Evolutionary conservation across 2,329 filamentous ascomycete species (phyloP).

Genomic region (Calonectria hongkongensis): DNA sequence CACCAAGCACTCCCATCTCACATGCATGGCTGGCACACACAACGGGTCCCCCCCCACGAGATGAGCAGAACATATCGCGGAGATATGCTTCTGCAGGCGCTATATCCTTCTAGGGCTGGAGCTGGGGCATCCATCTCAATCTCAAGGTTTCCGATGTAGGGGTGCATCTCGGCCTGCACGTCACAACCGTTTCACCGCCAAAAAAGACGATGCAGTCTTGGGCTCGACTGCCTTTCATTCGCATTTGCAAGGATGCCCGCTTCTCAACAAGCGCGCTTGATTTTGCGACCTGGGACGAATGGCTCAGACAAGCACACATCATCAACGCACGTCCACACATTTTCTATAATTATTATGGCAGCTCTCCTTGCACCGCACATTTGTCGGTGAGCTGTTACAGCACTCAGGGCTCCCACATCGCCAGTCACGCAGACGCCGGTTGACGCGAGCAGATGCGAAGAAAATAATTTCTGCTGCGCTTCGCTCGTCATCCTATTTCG

Average conservation of each 20-base stretch:
- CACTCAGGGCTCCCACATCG: neutral
- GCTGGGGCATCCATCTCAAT: neutral
- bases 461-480: neutral
- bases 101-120: constrained; percentile 11
- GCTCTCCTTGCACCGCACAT: neutral
- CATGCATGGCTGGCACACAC: constrained; percentile 3
- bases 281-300: constrained; percentile 34
- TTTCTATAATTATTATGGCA: constrained; percentile 1
- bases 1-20: neutral
- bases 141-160: neutral
- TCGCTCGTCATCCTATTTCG: neutral
- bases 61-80: constrained; percentile 12
- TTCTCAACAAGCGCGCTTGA: constrained; percentile 43
- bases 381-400: neutral
- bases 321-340: constrained; percentile 15
- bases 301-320: constrained; percentile 31
- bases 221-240: constrained; percentile 22
- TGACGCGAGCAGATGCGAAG: constrained; percentile 25
- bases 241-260: constrained; percentile 17
- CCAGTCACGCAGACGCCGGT: constrained; percentile 6
- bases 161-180: constrained; percentile 8
- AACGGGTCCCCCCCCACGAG: neutral
- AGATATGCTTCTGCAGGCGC: neutral
- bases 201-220: neutral
- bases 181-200: constrained; percentile 32